Evolutionary conservation across 805 yeast genomes (phyloP), one percentile per base, ranked within the genome.

Genomic region (Komagataella ulmi): DNA sequence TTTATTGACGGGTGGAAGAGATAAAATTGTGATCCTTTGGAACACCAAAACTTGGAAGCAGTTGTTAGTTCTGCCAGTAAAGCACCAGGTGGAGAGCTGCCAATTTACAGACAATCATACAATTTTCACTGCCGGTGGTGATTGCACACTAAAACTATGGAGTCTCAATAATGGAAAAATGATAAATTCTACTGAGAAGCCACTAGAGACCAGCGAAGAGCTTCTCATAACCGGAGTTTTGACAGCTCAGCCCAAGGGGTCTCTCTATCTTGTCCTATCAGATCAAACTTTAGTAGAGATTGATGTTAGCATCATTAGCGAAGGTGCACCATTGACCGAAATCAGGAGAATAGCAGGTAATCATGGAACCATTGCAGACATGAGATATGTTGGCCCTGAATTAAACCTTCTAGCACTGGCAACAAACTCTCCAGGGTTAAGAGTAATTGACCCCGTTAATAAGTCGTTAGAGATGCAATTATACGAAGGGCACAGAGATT

Each of bases 281-380:
- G 99, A 93, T 68, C 98, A 93, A 67, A 84, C 97, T 0, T 66
- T 93, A 14, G 72, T 75, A 24, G 71, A 77, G 56, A 62, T 81
- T 21, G 64, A 69, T 45, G 47, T 63, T 5, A 60, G 62, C 46
- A 65, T 59, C 3, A 56, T 68, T 14, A 61, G 63, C 44, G 59
- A 61, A 3, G 58, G 59, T 3, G 60, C 59, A 6, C 58, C 57
- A 24, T 62, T 85, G n/a, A 73, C 75, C 17, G 62, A 76, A 2
- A 59, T 65, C 6, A 71, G 81, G 52, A 74, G 79, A 46, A 73
- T 89, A 58, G 93, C 97, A 0, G 97, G 97, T 58, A 89, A 89
- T 65, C 96, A 91, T 67, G 98, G 97, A 53, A 91, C 93, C 23
- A 82, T 93, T 59, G 96, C 97, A 2, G 98, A 91, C 63, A 75